A percentile compares a stretch with the other conserved stretches of the same genome.
phyloP scores from a whole-genome alignment of 2,329 filamentous ascomycete species.

The Neonectria hederae region DNA sequence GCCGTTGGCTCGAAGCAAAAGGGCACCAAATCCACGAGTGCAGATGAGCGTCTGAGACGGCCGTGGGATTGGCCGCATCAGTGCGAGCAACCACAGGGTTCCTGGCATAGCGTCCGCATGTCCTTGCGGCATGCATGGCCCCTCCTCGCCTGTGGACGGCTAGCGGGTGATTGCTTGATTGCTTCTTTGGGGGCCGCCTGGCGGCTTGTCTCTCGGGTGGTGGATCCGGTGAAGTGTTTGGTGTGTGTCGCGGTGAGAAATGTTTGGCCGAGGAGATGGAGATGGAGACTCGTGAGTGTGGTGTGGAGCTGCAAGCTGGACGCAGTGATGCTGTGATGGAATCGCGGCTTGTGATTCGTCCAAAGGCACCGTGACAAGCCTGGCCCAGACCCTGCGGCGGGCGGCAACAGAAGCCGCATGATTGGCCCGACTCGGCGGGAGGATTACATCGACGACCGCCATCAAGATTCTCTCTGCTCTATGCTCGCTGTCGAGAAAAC shows the following conservation, averaged over 20 bases:
- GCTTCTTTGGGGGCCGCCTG: conserved; percentile 24
- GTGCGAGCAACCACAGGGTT: conserved; percentile 33
- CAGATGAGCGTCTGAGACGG: conserved; percentile 37
- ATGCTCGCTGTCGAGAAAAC: background rate
- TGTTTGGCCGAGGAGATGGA: conserved; percentile 19
- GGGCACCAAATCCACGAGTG: conserved; percentile 22
- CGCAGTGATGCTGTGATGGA: conserved; percentile 30
- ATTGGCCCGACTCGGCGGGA: conserved; percentile 28
- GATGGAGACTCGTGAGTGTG: conserved; percentile 23
- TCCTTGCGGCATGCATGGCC: conserved; percentile 1
- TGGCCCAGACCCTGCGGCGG: conserved; percentile 27
- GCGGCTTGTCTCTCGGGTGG: conserved; percentile 25
- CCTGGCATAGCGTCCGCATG: conserved; percentile 25
- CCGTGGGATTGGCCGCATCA: conserved; percentile 36
- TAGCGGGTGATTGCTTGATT: conserved; percentile 24
- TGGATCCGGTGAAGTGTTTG: conserved; percentile 8
- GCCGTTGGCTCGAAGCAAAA: conserved; percentile 34
- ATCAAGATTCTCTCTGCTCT: background rate
- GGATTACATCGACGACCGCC: conserved; percentile 3
- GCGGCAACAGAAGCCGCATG: conserved; percentile 37
- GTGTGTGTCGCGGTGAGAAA: conserved; percentile 15
- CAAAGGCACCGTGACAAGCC: conserved; percentile 31
- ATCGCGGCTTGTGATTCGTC: conserved; percentile 34
- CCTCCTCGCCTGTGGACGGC: background rate
- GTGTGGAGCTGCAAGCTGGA: conserved; percentile 32